phyloP scores from a whole-genome alignment of 495 filamentous ascomycete genomes.

The Aspergillus coremiiformis region DNA sequence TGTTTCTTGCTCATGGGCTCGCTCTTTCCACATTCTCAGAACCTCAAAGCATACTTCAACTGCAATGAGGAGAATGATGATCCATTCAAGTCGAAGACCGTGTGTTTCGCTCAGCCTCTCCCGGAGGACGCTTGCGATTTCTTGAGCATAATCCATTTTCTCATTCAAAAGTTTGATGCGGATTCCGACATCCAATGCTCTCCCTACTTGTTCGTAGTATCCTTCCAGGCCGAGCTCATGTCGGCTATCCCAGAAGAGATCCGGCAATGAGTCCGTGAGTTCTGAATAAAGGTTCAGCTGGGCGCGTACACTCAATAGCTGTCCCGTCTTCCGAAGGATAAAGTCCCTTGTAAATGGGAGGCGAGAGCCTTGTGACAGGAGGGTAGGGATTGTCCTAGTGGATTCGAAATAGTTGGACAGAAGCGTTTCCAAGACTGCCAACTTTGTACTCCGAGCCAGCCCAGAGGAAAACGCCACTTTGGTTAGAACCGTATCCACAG shows the following conservation, averaged over 20 bases:
- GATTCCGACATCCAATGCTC: slow-evolving; percentile 84
- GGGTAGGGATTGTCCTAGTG: slow-evolving; percentile 69
- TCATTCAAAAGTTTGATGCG: slow-evolving; percentile 89
- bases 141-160: slow-evolving; percentile 95
- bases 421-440: slow-evolving; percentile 86
- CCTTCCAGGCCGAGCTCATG: slow-evolving; percentile 82
- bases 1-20: slow-evolving; percentile 41
- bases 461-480: slow-evolving; percentile 97
- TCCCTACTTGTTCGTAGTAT: slow-evolving; percentile 90
- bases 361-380: slow-evolving; percentile 56
- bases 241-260: slow-evolving; percentile 92
- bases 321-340: slow-evolving; percentile 87
- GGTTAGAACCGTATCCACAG: slow-evolving; percentile 71
- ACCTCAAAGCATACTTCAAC: slow-evolving; percentile 79
- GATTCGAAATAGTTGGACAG: slow-evolving; percentile 76
- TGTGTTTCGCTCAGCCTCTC: slow-evolving; percentile 87
- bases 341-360: slow-evolving; percentile 67
- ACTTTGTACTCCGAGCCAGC: slow-evolving; percentile 88
- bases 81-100: slow-evolving; percentile 84
- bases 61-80: slow-evolving; percentile 88
- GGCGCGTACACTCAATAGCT: slow-evolving; percentile 81
- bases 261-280: slow-evolving; percentile 87
- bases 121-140: slow-evolving; percentile 84
- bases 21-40: slow-evolving; percentile 52
- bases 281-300: slow-evolving; percentile 97